Evolutionary conservation across 495 filamentous ascomycete species (phyloP).

Genomic region (Rostrohypoxylon terebratum): DNA sequence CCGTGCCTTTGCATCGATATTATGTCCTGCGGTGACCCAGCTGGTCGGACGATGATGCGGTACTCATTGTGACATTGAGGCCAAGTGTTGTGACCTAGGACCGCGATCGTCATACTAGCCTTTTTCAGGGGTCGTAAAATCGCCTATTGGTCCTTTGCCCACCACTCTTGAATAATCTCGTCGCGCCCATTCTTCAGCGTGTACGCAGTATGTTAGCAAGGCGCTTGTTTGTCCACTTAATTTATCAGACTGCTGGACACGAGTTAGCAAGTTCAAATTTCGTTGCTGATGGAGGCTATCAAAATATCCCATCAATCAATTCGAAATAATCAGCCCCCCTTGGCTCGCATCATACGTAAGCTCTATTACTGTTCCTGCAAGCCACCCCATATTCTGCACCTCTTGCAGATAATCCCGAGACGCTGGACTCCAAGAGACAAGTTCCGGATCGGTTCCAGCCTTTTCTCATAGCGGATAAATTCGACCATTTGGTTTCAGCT

Average conservation of each 20-base stretch:
- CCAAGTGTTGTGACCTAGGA: neutral
- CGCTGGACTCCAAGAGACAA: constrained; percentile 25
- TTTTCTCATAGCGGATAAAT: constrained; percentile 2
- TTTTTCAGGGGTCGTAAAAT: constrained; percentile 25
- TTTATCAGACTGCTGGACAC: constrained; percentile 7
- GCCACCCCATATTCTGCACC: constrained; percentile 19
- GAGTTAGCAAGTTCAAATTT: constrained; percentile 17
- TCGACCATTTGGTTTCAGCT: constrained; percentile 31
- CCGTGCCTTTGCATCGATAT: constrained; percentile 8
- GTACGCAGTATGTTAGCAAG: neutral
- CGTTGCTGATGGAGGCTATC: constrained; percentile 14
- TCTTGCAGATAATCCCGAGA: constrained; percentile 39
- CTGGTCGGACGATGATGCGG: constrained; percentile 23
- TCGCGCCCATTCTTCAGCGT: constrained; percentile 19
- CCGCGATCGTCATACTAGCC: constrained; percentile 22
- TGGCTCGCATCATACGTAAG: constrained; percentile 33
- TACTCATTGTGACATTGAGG: neutral
- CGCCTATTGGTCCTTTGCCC: constrained; percentile 21
- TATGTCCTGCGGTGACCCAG: neutral
- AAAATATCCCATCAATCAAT: constrained; percentile 8
- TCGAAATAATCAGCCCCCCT: constrained; percentile 23
- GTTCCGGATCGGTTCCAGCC: constrained; percentile 12
- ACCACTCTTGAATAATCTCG: constrained; percentile 14
- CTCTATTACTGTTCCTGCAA: constrained; percentile 32
- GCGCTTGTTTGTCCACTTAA: constrained; percentile 30